Percentiles rank a stretch among this genome's conserved stretches.
phyloP scores from a whole-genome alignment of 2,329 filamentous ascomycete genomes.

The Penicillium sclerotigenum region DNA sequence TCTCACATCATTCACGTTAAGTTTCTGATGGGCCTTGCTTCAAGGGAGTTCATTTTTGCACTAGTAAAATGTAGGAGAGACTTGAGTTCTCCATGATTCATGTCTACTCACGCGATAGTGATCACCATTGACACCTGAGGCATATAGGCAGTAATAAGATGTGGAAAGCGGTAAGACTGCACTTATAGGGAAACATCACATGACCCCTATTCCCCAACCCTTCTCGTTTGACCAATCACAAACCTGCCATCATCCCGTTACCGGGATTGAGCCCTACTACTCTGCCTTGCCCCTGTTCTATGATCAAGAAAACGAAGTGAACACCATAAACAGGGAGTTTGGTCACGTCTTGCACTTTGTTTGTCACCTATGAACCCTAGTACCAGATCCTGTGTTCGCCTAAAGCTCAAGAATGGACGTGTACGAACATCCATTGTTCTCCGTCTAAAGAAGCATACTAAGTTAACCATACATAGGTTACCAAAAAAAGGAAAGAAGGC shows the following conservation, averaged over 20 bases:
- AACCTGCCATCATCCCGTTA: conserved; percentile 2
- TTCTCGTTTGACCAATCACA: background rate
- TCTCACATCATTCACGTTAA: background rate
- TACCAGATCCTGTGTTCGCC: background rate
- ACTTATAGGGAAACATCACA: background rate
- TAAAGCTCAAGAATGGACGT: conserved; percentile 4
- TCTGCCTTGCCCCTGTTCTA: background rate
- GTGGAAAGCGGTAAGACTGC: background rate
- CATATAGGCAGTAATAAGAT: background rate
- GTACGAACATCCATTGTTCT: conserved; percentile 7
- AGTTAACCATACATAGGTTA: conserved; percentile 14
- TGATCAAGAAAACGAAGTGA: background rate
- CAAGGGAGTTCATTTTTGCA: background rate
- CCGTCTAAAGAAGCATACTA: conserved; percentile 4
- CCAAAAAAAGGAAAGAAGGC: conserved; percentile 39
- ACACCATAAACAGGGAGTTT: background rate
- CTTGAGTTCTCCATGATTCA: background rate
- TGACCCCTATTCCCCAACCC: background rate
- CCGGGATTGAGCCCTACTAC: conserved; percentile 1
- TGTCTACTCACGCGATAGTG: background rate
- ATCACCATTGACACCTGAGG: background rate
- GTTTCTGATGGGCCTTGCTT: background rate
- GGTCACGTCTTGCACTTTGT: background rate
- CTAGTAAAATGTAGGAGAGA: no score
- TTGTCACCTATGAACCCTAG: background rate